Evolutionary conservation across 2,329 filamentous ascomycete species (phyloP).

Genomic region (Fonsecaea nubica): DNA sequence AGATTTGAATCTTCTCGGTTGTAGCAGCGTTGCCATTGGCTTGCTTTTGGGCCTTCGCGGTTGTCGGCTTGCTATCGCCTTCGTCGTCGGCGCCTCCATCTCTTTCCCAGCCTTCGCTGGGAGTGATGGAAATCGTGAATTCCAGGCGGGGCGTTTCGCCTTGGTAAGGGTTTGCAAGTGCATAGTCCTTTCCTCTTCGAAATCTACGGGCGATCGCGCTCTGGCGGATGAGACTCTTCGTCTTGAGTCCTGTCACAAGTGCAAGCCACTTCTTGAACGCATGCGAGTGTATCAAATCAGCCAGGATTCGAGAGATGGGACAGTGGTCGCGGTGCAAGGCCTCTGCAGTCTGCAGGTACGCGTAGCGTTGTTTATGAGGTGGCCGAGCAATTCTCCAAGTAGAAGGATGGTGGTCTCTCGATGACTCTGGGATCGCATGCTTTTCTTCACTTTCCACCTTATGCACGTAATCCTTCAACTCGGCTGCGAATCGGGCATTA

Average conservation of each 20-base stretch:
- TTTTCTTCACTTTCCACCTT: conserved; percentile 63
- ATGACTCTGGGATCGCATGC: conserved; percentile 47
- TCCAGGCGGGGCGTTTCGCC: conserved; percentile 77
- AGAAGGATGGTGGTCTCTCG: conserved; percentile 36
- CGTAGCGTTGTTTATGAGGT: conserved; percentile 92
- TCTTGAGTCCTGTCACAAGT: conserved; percentile 75
- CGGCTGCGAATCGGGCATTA: conserved; percentile 74
- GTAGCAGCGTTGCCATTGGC: conserved; percentile 45
- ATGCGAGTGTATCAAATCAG: conserved; percentile 80
- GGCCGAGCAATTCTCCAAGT: conserved; percentile 80
- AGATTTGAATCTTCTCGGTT: conserved; percentile 45
- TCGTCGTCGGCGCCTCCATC: conserved; percentile 62
- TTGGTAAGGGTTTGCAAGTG: conserved; percentile 83
- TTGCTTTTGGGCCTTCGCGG: conserved; percentile 1
- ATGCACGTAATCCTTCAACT: conserved; percentile 74
- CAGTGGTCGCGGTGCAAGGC: conserved; percentile 51
- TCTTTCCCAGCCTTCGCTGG: conserved; percentile 82
- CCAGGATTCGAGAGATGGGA: conserved; percentile 78
- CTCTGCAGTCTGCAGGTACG: conserved; percentile 62
- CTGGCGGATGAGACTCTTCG: conserved; percentile 66
- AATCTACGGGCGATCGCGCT: conserved; percentile 87
- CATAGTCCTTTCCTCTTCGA: conserved; percentile 86
- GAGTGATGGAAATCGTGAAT: conserved; percentile 85
- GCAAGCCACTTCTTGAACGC: conserved; percentile 91
- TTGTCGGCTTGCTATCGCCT: conserved; percentile 37